These are phyloP conservation scores for Oxytropis ochrocephala DNA, from an alignment of 306 rosid species.

Conservation along the genomic window DNA sequence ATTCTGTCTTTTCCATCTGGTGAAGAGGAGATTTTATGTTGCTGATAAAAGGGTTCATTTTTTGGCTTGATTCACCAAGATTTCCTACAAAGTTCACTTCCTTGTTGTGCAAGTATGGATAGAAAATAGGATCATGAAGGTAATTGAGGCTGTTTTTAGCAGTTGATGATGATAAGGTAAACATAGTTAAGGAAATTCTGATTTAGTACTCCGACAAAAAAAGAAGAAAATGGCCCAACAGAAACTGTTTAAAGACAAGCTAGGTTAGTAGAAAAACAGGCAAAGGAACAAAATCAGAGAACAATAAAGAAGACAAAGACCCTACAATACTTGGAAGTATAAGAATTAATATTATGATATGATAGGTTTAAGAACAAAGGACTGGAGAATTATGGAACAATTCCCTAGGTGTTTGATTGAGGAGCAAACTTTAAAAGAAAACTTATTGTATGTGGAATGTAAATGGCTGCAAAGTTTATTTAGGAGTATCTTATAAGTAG, in stretches of 20 bases:
- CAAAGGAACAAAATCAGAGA: constrained; percentile 19
- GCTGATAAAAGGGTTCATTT: background rate
- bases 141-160: constrained; percentile 4
- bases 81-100: constrained; percentile 15
- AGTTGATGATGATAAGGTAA: constrained; percentile 37
- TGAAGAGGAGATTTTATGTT: constrained; percentile 13
- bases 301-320: constrained; percentile 17
- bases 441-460: background rate
- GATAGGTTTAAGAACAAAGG: background rate
- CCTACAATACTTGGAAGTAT: background rate
- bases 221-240: background rate
- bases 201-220: constrained; percentile 9
- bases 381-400: background rate
- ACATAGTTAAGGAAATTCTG: constrained; percentile 25
- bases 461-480: constrained; percentile 9
- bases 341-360: background rate
- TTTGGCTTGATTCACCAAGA: constrained; percentile 20
- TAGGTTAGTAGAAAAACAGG: background rate
- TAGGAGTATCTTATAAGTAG: constrained; percentile 36
- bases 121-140: constrained; percentile 35
- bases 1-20: constrained; percentile 35
- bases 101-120: constrained; percentile 37
- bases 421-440: constrained; percentile 18
- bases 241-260: background rate
- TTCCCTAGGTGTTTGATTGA: background rate